Evolutionary conservation across 2,329 filamentous ascomycete genomes (phyloP), one percentile per base, ranked within the genome.

Genomic region (Blastomyces parvus): DNA sequence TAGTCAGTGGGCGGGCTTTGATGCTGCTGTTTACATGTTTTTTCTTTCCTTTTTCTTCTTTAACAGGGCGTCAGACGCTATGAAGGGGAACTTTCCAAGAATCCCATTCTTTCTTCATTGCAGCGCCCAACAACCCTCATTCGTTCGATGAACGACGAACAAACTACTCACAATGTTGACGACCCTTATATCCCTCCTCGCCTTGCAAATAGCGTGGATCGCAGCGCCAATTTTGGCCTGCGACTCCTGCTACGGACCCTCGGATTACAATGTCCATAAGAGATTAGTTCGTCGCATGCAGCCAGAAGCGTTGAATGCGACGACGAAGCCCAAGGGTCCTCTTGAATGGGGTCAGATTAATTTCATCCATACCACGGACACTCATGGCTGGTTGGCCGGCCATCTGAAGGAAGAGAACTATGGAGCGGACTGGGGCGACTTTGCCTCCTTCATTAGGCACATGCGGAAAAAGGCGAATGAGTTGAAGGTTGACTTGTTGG

Each of bases 371-470:
- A 86, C 83, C 1, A 85, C 83, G 2, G 84, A 86, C 66, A 85
- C 83, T 0, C 83, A 86, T 69, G 83, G 83, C 25, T 85, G 84
- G 84, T 76, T 86, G 22, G 81, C 83, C 68, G 82, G 83, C 3
- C 82, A 86, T 69, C 71, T 86, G 66, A 85, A 86, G 67, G 83
- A 87, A 73, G 76, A 79, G 67, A 86, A 85, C 69, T 87, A 86
- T 65, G 84, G 84, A 50, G 85, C 84, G 1, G 85, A 88, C 69
- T 87, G 84, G 83, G 85, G 85, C 30, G 85, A 88, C 70, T 86
- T 83, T 71, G 83, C 84, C 52, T 82, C 82, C 62, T 87, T 87
- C 69, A 79, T 81, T 14, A 80, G 78, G 59, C 81, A 81, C 65
- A 86, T 87, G 83, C 84, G 83, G 72, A 74, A 81, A 62, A 84